Evolutionary conservation across 2,329 filamentous ascomycete genomes (phyloP), one percentile per base, ranked within the genome.

Genomic region (Fusarium camptoceras): DNA sequence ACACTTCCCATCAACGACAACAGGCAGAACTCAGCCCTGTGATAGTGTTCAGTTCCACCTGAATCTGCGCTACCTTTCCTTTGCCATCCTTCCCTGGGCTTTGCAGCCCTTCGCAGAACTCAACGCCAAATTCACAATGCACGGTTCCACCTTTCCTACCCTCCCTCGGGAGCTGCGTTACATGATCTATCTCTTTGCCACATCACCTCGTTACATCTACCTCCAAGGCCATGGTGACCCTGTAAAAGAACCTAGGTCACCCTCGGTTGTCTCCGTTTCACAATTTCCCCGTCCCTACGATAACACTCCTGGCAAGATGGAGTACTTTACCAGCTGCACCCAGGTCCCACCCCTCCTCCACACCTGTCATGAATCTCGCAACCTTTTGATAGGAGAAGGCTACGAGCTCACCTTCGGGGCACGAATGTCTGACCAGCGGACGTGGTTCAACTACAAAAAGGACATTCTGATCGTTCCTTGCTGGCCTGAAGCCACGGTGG

Each of bases 371-470:
- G 55, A 61, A 18, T 61, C 58, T 11, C 37, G 55, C 2, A 3
- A 28, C 1, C 3, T 3, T 2, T 27, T 59, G n/a, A 44, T 37
- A 1, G 7, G 3, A 2, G 22, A 22, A 3, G 55, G 58, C 5
- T 61, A 59, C 4, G 53, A 43, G 24, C 37, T 61, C 14, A 28
- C 55, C 10, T 61, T 61, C 8, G 3, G 2, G 0, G n/a, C 58
- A 37, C 34, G 3, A 14, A 7, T 5, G 3, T 30, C 5, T 2
- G 14, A 37, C 0, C 58, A 55, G 12, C 58, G 22, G 6, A 59
- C 37, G 4, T 61, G 58, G 58, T 61, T 60, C 49, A 55, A 56
- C 10, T 56, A 56, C 14, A 11, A 44, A 1, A 24, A 14, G n/a
- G 56, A 59, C 5, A 14, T 43, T 8, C 3, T 59, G 1, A 24